Evolutionary conservation across 2,329 filamentous ascomycete genomes (phyloP), one percentile per base, ranked within the genome.

Genomic region (Scedosporium dehoogii): DNA sequence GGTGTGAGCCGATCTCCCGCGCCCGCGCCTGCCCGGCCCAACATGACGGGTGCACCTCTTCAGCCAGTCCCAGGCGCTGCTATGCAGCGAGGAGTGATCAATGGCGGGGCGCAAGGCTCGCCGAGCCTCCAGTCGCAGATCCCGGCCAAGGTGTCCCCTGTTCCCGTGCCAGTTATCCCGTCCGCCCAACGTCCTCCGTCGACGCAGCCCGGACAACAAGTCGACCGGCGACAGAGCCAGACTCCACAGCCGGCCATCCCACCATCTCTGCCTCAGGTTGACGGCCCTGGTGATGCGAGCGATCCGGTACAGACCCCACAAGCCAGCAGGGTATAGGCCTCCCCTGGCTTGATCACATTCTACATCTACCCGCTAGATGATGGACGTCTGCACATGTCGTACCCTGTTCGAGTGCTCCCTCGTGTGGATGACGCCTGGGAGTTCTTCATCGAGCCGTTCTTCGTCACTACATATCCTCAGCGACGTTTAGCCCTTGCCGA

Each of bases 111-210:
- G 41, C 59, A 61, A 41, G 48, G 59, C 29, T 61, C 59, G n/a
- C 70, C 21, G 65, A 63, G 14, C 71, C 70, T 57, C 10, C 51
- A 55, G 63, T 72, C 41, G 7, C 33, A 55, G 42, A 74, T 75
- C 3, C 74, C 73, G 4, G 69, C 74, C 42, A 78, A 76, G 66
- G 75, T 78, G 41, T 78, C 76, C 21, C 76, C 76, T 6, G 76
- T 78, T 7, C 76, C 76, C 4, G 70, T 78, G 25, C 76, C 76
- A 3, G 71, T 73, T 16, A 76, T 78, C 57, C 76, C 76, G 4
- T 58, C 63, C 4, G 51, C 12, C 18, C 51, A 23, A 6, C 18
- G 51, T 5, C 18, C 51, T 18, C 23, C 51, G 2, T 27, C 51
- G 2, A 23, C 23, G 18, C 51, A 55, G 6, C 51, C 23, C 12